Evolutionary conservation across 306 rosid species (phyloP).

Genomic region (Canavalia ensiformis): DNA sequence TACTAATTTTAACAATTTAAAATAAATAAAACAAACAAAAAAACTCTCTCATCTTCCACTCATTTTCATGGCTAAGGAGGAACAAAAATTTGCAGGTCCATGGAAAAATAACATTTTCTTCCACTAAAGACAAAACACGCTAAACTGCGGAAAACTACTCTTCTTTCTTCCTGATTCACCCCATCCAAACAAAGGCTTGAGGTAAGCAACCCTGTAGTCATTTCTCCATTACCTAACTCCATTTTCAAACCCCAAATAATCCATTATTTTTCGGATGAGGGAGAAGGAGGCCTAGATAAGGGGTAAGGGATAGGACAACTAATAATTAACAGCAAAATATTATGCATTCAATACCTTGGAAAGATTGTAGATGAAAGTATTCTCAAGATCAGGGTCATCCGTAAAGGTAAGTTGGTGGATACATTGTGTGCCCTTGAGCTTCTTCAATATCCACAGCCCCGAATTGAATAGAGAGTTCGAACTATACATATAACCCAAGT

Average conservation of each 20-base stretch:
- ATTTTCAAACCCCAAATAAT: conserved; percentile 15
- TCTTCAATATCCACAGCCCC: conserved; percentile 96
- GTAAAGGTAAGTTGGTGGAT: conserved; percentile 97
- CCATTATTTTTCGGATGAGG: not conserved
- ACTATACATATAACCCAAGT: conserved; percentile 96
- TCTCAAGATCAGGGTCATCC: conserved; percentile 89
- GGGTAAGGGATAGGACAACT: not conserved
- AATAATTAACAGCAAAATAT: not conserved
- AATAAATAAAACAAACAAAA: too few species aligned
- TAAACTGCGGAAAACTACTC: too few species aligned
- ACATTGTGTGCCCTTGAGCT: conserved; percentile 86
- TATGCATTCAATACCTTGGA: conserved; percentile 76
- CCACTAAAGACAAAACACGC: too few species aligned
- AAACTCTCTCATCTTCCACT: too few species aligned
- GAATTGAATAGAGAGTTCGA: conserved; percentile 96
- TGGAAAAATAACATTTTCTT: too few species aligned
- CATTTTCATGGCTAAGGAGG: too few species aligned
- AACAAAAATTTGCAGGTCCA: too few species aligned
- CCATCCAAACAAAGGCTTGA: not conserved
- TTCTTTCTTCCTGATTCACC: too few species aligned
- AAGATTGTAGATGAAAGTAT: conserved; percentile 90
- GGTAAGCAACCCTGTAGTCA: conserved; percentile 20
- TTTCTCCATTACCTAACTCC: conserved; percentile 20
- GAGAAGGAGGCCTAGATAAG: conserved; percentile 1
- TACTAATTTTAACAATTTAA: too few species aligned